These are phyloP conservation scores for Ophiostoma australiae DNA, from an alignment of 2,329 filamentous ascomycete genomes.

Conservation along the genomic window DNA sequence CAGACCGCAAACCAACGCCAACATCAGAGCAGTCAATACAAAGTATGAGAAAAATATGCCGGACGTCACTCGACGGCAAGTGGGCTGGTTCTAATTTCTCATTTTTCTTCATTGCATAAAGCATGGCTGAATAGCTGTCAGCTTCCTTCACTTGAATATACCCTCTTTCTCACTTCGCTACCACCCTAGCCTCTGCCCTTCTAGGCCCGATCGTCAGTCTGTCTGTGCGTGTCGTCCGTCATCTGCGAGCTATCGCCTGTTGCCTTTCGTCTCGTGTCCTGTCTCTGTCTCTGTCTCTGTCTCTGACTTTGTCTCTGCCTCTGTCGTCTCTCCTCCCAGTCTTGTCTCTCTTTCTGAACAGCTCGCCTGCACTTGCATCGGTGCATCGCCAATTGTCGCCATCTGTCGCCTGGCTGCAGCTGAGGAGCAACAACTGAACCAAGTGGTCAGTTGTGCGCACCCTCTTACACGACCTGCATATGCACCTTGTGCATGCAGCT, in stretches of 20 bases:
- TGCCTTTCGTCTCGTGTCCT: not conserved
- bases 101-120: conserved; percentile 7
- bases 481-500: conserved; percentile 15
- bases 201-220: conserved; percentile 2
- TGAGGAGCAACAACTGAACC: conserved; percentile 17
- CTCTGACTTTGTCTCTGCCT: not conserved
- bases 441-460: conserved; percentile 25
- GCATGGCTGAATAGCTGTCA: not conserved
- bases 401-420: conserved; percentile 24
- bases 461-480: conserved; percentile 24
- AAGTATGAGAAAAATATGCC: conserved; percentile 3
- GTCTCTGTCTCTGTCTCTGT: not conserved
- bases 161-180: conserved; percentile 10
- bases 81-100: not conserved
- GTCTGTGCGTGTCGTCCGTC: not conserved
- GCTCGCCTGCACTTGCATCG: conserved; percentile 19
- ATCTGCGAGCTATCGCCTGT: not conserved
- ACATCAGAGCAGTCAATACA: not conserved
- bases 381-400: conserved; percentile 9
- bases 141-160: conserved; percentile 2
- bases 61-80: conserved; percentile 20
- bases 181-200: conserved; percentile 1
- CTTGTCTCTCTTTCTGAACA: not conserved
- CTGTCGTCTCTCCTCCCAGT: not conserved
- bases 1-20: conserved; percentile 18